phyloP scores from a whole-genome alignment of 805 yeast genomes.

The Kuraishia piskuri region DNA sequence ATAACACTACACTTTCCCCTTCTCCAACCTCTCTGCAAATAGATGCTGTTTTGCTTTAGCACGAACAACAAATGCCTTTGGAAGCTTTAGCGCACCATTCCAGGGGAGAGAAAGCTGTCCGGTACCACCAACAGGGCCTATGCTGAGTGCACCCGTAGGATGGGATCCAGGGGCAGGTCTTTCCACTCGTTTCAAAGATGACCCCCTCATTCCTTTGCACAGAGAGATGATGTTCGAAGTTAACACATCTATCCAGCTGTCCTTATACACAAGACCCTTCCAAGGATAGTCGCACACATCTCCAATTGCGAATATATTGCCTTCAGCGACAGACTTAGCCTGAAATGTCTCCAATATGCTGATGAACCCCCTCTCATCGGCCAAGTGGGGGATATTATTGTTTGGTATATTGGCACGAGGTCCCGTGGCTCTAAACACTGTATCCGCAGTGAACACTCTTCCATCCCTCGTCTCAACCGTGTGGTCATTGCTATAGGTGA shows the following conservation, averaged over 20 bases:
- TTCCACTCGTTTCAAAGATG: background rate
- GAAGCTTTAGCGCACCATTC: background rate
- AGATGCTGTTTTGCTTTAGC: background rate
- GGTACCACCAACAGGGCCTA: background rate
- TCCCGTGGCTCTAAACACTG: constrained; percentile 7
- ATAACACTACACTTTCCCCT: background rate
- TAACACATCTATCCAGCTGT: constrained; percentile 11
- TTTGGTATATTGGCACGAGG: constrained; percentile 3
- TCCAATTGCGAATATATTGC: constrained; percentile 25
- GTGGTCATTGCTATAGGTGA: background rate
- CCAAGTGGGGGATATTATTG: constrained; percentile 1
- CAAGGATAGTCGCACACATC: constrained; percentile 18
- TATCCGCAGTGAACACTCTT: constrained; percentile 6
- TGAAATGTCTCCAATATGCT: constrained; percentile 15
- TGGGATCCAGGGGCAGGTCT: background rate
- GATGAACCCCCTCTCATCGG: constrained; percentile 8
- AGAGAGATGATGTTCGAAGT: constrained; percentile 9
- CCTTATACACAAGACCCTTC: constrained; percentile 13
- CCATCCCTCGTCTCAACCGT: constrained; percentile 3
- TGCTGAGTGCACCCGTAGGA: background rate
- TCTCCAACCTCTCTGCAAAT: background rate
- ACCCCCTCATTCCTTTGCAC: background rate
- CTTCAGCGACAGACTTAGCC: constrained; percentile 8
- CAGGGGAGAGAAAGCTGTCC: background rate
- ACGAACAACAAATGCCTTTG: background rate